Evolutionary conservation across 2,329 filamentous ascomycete species (phyloP), one percentile per base, ranked within the genome.

Genomic region (Pseudogymnoascus sp.): DNA sequence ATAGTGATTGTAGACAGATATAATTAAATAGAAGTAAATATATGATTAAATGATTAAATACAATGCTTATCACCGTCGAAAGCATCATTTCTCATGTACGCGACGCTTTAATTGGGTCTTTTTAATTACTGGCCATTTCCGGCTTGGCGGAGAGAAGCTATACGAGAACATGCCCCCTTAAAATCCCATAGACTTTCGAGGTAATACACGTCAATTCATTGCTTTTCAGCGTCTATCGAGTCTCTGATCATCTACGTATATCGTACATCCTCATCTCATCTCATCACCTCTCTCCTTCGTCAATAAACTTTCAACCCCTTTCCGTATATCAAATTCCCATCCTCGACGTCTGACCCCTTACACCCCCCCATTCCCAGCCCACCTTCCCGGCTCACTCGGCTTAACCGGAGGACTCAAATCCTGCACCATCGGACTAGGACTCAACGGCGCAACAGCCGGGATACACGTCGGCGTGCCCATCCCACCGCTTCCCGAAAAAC

Each of bases 361-460:
- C 46, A 33, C 12, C 46, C 26, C 28, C 50, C 33, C n/a, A 2
- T 28, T 31, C 28, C 50, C 50, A 4, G 50, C 16, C 50, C 50
- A 56, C 28, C 50, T 56, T 19, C 50, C 50, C 2, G 50, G 50
- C 50, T 56, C 50, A 19, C 59, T 61, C n/a, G 33, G n/a, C 75
- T 89, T 86, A 67, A 84, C 78, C 1, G 85, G 86, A 24, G 86
- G 85, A 14, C 82, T 84, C 60, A 86, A 71, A 63, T 85, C 84
- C 66, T 83, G 81, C 63, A 81, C 78, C 12, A 79, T 79, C 2
- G 82, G 80, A 43, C 81, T 84, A 0, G 86, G 86, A 8, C 84
- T 82, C 59, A 89, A 71, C 1, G 82, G 77, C 41, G 83, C 79
- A 2, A 81, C 73, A 0, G 85, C 85, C 4, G 85, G 86, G 2